Evolutionary conservation across 176 grass and related monocot species (phyloP), one percentile per base, ranked within the genome.

Genomic region (Melocanna baccifera): DNA sequence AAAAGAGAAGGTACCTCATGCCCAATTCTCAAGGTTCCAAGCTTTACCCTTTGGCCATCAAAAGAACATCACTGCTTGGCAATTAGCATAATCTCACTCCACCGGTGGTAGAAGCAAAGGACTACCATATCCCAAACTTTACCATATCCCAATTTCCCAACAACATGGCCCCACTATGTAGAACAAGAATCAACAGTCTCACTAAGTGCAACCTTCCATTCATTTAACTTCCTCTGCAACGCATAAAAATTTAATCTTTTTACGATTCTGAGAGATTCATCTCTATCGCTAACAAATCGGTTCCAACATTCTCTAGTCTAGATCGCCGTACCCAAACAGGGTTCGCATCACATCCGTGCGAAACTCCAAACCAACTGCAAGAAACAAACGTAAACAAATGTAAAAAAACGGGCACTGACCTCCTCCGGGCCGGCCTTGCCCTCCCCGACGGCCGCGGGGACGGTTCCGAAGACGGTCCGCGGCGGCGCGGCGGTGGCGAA

Each of bases 401-500:
- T n/a, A 12, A 25, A 19, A 36, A 67, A 37, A n/a, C 7, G 29
- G 84, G 25, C 52, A 22, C 41, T 77, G 71, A 92, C 87, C 83
- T 87, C 83, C 59, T 86, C 87, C 55, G 59, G 63, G 12, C 39
- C 52, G 39, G 62, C 39, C 57, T 77, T 89, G 86, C 16, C 55
- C 22, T 79, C 82, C 70, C 78, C 76, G 43, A 63, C n/a, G 39
- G 15, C 13, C 61, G 26, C 50, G 25, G 87, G 18, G 18, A 41
- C 74, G 41, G 64, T 45, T 48, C 40, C 74, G 83, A 80, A 89
- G 19, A 80, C 66, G 12, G 89, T 59, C 63, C 71, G 83, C 11
- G 81, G 82, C 22, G 86, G 92, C 18, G 86, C 89, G 25, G 92
- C 87, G 56, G 89, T 94, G 12, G 92, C 83, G 62, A 77, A 91